These are phyloP conservation scores for Corchorus olitorius DNA, from an alignment of 345 rosid genomes.

Conservation along the genomic window DNA sequence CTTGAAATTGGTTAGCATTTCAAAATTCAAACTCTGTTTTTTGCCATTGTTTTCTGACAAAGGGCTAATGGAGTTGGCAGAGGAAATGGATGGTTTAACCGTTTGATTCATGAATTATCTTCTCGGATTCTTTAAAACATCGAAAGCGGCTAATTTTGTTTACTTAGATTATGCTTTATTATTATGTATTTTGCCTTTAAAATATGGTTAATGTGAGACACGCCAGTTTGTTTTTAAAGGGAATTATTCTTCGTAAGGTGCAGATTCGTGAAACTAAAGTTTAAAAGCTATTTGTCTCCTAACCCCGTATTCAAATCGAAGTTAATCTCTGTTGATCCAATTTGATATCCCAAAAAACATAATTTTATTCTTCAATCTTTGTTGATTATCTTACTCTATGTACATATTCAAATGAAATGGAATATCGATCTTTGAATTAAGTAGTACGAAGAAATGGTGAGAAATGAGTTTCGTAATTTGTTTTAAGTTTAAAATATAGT, in stretches of 20 bases:
- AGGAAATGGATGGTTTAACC: conserved; percentile 11
- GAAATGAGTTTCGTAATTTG: too few species aligned
- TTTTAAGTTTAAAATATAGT: not conserved
- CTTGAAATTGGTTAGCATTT: not conserved
- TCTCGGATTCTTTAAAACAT: conserved; percentile 1
- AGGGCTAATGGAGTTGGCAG: not conserved
- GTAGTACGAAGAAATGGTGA: not conserved
- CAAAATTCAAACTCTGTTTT: not conserved
- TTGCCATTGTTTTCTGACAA: not conserved
- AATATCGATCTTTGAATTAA: not conserved
- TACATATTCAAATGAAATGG: too few species aligned
- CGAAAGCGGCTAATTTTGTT: not conserved
- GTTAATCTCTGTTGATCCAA: not conserved
- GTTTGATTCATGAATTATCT: conserved; percentile 9
- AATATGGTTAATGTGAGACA: not conserved
- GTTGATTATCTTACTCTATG: not conserved
- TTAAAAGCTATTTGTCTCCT: not conserved
- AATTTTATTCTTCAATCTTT: not conserved
- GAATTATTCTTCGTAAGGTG: conserved; percentile 11
- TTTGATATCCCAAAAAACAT: not conserved
- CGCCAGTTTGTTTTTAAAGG: not conserved
- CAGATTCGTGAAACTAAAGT: not conserved
- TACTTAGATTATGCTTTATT: conserved; percentile 2
- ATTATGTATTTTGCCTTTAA: not conserved
- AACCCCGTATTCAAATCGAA: not conserved